phyloP scores from a whole-genome alignment of 805 yeast genomes.

The Candida sakaeoensis region DNA sequence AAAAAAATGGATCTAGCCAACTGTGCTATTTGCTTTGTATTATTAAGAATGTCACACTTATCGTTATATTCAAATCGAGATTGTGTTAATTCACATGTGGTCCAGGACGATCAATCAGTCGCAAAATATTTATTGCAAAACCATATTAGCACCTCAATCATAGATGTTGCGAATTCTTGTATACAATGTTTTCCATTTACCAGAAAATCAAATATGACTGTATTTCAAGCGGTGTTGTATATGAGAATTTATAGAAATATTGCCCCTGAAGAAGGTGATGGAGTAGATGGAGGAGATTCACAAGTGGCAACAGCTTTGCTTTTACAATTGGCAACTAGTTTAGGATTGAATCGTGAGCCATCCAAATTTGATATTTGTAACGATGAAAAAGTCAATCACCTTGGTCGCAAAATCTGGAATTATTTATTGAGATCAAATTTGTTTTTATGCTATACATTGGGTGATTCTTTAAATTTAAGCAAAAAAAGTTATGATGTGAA shows the following conservation, averaged over 20 bases:
- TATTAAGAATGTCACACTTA: conserved; percentile 41
- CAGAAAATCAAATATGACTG: conserved; percentile 28
- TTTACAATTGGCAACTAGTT: conserved; percentile 34
- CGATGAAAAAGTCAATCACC: conserved; percentile 16
- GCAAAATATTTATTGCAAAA: conserved; percentile 38
- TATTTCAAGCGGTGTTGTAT: conserved; percentile 27
- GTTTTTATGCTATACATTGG: conserved; percentile 40
- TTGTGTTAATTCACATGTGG: conserved; percentile 23
- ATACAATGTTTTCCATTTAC: conserved; percentile 51
- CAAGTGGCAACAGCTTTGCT: conserved; percentile 23
- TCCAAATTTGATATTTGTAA: conserved; percentile 22
- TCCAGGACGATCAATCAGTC: conserved; percentile 19
- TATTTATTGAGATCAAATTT: conserved; percentile 29
- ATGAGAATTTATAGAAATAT: conserved; percentile 26
- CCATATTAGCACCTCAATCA: conserved; percentile 44
- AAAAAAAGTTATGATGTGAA: conserved; percentile 44
- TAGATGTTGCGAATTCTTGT: conserved; percentile 52
- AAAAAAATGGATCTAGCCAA: conserved; percentile 38
- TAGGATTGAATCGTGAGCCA: conserved; percentile 41
- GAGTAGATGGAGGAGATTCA: conserved; percentile 37
- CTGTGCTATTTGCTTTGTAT: conserved; percentile 36
- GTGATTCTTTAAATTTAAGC: conserved; percentile 39
- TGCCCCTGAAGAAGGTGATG: conserved; percentile 42
- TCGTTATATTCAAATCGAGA: conserved; percentile 33
- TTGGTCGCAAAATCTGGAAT: conserved; percentile 29